phyloP scores from a whole-genome alignment of 2,329 filamentous ascomycete species.

The Leptographium wingfieldii region DNA sequence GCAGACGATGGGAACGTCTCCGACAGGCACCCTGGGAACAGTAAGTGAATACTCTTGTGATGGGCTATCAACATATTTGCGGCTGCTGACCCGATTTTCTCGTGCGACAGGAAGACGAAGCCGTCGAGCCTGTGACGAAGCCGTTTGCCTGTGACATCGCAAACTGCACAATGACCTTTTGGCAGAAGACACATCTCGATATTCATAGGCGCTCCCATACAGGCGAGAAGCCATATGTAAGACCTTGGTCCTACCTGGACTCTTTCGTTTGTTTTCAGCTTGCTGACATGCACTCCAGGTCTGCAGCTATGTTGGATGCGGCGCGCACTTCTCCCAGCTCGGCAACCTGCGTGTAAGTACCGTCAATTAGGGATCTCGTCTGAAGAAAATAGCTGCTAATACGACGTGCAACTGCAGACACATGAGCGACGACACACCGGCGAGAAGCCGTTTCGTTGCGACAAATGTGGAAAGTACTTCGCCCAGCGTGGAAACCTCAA shows the following conservation, averaged over 20 bases:
- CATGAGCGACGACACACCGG: constrained; percentile 81
- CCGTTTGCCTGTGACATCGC: constrained; percentile 50
- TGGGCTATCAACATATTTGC: neutral
- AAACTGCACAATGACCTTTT: constrained; percentile 70
- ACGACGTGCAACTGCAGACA: constrained; percentile 36
- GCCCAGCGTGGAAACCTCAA: constrained; percentile 77
- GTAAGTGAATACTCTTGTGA: too few species aligned
- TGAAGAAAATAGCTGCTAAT: neutral
- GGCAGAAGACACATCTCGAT: constrained; percentile 84
- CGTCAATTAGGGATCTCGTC: neutral
- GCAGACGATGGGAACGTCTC: neutral
- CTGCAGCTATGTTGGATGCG: constrained; percentile 34
- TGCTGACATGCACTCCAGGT: neutral
- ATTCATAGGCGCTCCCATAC: constrained; percentile 85
- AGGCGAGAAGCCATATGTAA: constrained; percentile 79
- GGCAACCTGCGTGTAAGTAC: constrained; percentile 70
- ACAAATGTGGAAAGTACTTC: constrained; percentile 69
- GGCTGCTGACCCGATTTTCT: neutral
- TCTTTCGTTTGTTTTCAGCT: neutral
- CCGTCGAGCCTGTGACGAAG: constrained; percentile 8
- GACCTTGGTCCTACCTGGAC: constrained; percentile 17
- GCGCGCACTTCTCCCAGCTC: constrained; percentile 72
- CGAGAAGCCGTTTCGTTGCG: constrained; percentile 72
- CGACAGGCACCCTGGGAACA: neutral
- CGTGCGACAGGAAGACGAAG: neutral